phyloP scores from a whole-genome alignment of 495 filamentous ascomycete species.

The Penicillium ucsense region DNA sequence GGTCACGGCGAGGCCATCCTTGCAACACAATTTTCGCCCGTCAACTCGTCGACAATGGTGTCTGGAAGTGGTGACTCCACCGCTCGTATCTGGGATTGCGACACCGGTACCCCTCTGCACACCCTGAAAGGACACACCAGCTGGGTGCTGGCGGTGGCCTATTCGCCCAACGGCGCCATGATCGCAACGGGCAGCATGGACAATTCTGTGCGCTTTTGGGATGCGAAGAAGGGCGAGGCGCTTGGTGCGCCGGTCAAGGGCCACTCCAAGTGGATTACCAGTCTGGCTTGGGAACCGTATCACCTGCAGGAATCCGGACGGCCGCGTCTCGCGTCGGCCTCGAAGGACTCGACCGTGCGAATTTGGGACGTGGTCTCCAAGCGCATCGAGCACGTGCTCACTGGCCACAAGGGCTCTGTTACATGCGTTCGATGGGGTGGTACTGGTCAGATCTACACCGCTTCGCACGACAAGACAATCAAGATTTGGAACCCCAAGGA shows the following conservation, averaged over 20 bases:
- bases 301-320: constrained; percentile 66
- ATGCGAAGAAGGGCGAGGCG: constrained; percentile 69
- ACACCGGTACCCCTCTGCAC: constrained; percentile 81
- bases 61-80: constrained; percentile 89
- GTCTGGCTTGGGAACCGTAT: constrained; percentile 88
- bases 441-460: constrained; percentile 72
- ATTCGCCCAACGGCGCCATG: constrained; percentile 70
- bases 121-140: constrained; percentile 89
- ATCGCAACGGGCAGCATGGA: constrained; percentile 94
- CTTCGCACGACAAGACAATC: constrained; percentile 87
- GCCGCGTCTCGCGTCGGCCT: constrained; percentile 77
- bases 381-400: constrained; percentile 68
- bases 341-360: constrained; percentile 82
- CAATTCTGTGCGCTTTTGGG: constrained; percentile 84
- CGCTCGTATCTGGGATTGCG: constrained; percentile 89
- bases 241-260: constrained; percentile 74
- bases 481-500: constrained; percentile 80
- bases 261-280: constrained; percentile 85
- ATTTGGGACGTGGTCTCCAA: constrained; percentile 79
- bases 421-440: constrained; percentile 95
- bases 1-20: constrained; percentile 93
- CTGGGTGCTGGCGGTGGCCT: constrained; percentile 84
- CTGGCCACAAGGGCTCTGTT: constrained; percentile 80
- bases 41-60: constrained; percentile 68
- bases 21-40: constrained; percentile 77